Percentiles rank a stretch among this genome's conserved stretches.
Evolutionary conservation across 768 basidiomycete genomes (phyloP).

Genomic region (Clitopilus passeckerianus): DNA sequence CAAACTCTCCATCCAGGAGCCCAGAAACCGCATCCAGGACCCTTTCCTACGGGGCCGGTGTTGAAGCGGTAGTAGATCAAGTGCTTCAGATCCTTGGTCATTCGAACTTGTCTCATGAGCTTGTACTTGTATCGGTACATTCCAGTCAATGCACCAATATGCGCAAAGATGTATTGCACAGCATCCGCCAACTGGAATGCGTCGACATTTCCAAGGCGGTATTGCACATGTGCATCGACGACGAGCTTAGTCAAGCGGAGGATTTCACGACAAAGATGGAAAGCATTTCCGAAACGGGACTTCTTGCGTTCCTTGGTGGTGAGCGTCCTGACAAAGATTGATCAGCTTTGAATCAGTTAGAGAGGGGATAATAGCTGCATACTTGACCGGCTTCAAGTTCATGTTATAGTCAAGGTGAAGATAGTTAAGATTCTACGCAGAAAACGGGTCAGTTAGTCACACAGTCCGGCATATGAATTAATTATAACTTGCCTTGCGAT

Average conservation of each 20-base stretch:
- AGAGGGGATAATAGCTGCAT: constrained; percentile 13
- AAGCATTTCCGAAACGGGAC: constrained; percentile 99
- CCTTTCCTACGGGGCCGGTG: constrained; percentile 98
- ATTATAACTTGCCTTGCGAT: constrained; percentile 71
- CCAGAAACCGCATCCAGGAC: constrained; percentile 99
- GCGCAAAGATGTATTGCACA: constrained; percentile 94
- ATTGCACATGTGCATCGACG: constrained; percentile 98
- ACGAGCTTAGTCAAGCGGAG: constrained; percentile 96
- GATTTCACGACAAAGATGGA: constrained; percentile 97
- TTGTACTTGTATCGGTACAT: constrained; percentile 99
- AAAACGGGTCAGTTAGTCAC: neutral
- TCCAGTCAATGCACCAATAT: constrained; percentile 96
- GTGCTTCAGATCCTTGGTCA: constrained; percentile 99
- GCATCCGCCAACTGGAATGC: constrained; percentile 99
- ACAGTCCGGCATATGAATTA: neutral
- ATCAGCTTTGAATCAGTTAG: neutral
- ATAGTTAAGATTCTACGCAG: constrained; percentile 76
- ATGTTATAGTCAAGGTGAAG: constrained; percentile 97
- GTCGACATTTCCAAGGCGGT: constrained; percentile 96
- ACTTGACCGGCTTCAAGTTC: constrained; percentile 96
- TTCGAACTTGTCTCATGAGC: constrained; percentile 99
- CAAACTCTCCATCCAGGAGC: constrained; percentile 99
- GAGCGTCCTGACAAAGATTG: constrained; percentile 62
- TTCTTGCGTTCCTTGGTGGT: constrained; percentile 99
- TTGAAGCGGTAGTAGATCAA: constrained; percentile 99